Conservation (phyloP, 2,329 filamentous ascomycete genomes). For the Penicillium griseofulvum region DNA sequence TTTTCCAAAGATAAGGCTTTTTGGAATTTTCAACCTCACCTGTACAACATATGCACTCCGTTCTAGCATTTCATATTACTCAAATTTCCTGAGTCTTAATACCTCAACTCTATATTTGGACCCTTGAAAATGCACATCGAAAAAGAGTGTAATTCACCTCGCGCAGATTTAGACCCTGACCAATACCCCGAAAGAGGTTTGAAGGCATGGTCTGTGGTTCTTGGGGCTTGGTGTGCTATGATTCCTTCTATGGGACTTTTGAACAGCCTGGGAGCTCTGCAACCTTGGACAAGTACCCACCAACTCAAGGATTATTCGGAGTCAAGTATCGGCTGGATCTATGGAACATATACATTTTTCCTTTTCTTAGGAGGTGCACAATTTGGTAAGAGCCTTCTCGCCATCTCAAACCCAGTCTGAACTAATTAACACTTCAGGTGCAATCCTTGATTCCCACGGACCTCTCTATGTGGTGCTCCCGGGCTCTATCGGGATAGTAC, state of each 20-base stretch:
- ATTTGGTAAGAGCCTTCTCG: conserved; percentile 2
- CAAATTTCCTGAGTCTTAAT: no score
- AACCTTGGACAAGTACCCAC: conserved; percentile 34
- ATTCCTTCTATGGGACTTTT: conserved; percentile 37
- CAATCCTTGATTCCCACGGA: neutral
- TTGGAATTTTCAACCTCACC: no score
- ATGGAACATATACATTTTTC: conserved; percentile 36
- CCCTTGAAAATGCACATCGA: neutral
- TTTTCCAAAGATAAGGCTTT: no score
- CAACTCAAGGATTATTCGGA: conserved; percentile 33
- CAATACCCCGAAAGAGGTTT: conserved; percentile 39
- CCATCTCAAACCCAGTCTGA: neutral
- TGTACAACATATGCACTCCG: no score
- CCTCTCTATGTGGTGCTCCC: neutral
- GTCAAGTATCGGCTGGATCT: conserved; percentile 39
- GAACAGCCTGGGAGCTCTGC: conserved; percentile 35
- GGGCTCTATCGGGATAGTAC: conserved; percentile 4
- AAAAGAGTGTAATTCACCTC: neutral
- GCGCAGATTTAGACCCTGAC: neutral
- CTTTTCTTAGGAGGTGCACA: conserved; percentile 22
- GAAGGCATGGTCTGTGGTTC: conserved; percentile 41
- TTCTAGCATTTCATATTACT: no score
- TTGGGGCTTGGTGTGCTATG: conserved; percentile 40
- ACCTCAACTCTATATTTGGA: no score
- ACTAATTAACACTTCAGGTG: neutral